Conservation (phyloP, 257 asterid species). For the Vinca minor region DNA sequence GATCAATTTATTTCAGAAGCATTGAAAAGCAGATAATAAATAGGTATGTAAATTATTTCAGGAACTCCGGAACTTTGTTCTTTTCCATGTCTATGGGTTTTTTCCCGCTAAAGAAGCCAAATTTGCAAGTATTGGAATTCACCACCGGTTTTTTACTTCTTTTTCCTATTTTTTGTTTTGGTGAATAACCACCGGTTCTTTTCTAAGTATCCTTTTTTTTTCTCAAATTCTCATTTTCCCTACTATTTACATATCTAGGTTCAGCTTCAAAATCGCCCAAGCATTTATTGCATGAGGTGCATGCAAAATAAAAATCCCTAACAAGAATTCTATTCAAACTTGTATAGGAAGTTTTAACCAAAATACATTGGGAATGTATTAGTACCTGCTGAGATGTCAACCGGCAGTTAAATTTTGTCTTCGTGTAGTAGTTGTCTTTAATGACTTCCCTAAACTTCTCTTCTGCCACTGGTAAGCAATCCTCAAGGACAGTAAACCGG, state of each 20-base stretch:
- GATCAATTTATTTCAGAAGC: not conserved
- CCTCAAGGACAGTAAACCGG: conserved; percentile 47
- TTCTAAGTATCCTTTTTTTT: not conserved
- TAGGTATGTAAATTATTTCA: not conserved
- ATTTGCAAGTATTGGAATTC: not conserved
- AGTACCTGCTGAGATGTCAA: conserved; percentile 67
- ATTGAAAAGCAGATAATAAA: not conserved
- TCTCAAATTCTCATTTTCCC: conserved; percentile 4
- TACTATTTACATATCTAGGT: not conserved
- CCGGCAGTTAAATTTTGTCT: conserved; percentile 54
- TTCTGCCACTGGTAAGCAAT: conserved; percentile 76
- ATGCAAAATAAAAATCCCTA: not conserved
- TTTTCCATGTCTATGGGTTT: not conserved
- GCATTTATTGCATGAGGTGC: not conserved
- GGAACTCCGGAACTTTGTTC: not conserved
- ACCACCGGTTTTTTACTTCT: not conserved
- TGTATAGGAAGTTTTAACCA: not conserved
- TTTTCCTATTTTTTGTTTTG: too few relatives aligned
- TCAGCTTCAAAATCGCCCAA: not conserved
- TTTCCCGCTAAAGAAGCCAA: not conserved
- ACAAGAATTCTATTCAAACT: not conserved
- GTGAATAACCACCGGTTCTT: not conserved
- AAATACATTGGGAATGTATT: not conserved
- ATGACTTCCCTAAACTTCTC: conserved; percentile 67
- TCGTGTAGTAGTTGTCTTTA: conserved; percentile 58